Evolutionary conservation across 768 basidiomycete genomes (phyloP).

Genomic region (Phylloporus sp.): DNA sequence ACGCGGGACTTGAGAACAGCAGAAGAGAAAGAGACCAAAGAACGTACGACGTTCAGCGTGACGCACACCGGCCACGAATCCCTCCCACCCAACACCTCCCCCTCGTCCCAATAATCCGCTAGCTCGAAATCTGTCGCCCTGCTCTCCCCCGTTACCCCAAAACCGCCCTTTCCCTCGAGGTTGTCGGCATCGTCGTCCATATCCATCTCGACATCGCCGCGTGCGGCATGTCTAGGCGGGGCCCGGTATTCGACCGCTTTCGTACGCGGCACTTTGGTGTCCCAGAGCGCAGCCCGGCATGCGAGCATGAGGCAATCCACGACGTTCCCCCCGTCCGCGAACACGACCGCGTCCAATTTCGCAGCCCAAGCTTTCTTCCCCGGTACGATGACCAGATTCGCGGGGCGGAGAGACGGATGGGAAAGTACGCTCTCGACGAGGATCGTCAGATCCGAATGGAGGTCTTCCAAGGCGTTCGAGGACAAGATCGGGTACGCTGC

Average conservation of each 20-base stretch:
- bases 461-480: slow-evolving; percentile 61
- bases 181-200: slow-evolving; percentile 37
- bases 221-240: slow-evolving; percentile 26
- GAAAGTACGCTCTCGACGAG: slow-evolving; percentile 61
- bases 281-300: slow-evolving; percentile 73
- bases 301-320: slow-evolving; percentile 78
- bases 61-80: slow-evolving; percentile 72
- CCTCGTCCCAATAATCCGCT: slow-evolving; percentile 84
- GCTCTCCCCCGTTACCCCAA: slow-evolving; percentile 48
- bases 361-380: slow-evolving; percentile 71
- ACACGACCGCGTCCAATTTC: slow-evolving; percentile 67
- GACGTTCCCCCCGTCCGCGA: slow-evolving; percentile 70
- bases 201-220: slow-evolving; percentile 45
- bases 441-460: slow-evolving; percentile 67
- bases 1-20: neutral
- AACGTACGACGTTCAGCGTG: slow-evolving; percentile 70
- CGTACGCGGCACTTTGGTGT: slow-evolving; percentile 75
- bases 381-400: slow-evolving; percentile 56
- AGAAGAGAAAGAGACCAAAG: neutral
- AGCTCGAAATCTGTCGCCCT: slow-evolving; percentile 79
- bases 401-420: slow-evolving; percentile 60
- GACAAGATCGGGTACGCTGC: slow-evolving; percentile 72
- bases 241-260: slow-evolving; percentile 64
- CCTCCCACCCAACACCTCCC: slow-evolving; percentile 56
- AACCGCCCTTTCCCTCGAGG: slow-evolving; percentile 39